Percentiles rank a stretch among this genome's conserved stretches.
Evolutionary conservation across 495 filamentous ascomycete species (phyloP).

Genomic region (Penicillium odoratum): DNA sequence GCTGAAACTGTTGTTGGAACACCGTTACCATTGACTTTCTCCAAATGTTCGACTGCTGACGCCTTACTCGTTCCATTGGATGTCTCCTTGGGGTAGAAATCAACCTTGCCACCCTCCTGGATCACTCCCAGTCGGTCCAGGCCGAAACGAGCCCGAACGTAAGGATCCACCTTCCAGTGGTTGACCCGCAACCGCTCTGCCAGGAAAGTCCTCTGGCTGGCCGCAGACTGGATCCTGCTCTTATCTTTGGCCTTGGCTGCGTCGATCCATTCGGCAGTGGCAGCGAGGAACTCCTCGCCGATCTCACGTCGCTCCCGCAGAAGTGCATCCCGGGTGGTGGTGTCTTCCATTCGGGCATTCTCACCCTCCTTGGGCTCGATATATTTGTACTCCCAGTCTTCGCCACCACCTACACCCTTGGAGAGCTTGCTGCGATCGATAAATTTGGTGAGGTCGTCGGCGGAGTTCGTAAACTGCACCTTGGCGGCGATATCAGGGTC

Average conservation of each 20-base stretch:
- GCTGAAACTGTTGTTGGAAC: slow-evolving; percentile 1
- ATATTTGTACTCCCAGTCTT: slow-evolving; percentile 79
- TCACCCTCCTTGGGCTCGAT: slow-evolving; percentile 72
- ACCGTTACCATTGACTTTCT: slow-evolving; percentile 16
- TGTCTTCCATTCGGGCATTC: slow-evolving; percentile 69
- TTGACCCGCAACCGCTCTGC: slow-evolving; percentile 63
- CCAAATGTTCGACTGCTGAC: slow-evolving; percentile 32
- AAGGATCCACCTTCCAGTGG: slow-evolving; percentile 82
- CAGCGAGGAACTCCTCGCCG: slow-evolving; percentile 65
- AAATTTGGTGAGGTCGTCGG: slow-evolving; percentile 73
- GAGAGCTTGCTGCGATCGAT: slow-evolving; percentile 67
- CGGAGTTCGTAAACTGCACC: slow-evolving; percentile 84
- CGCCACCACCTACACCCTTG: slow-evolving; percentile 76
- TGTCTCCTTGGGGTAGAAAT: slow-evolving; percentile 56
- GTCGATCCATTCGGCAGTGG: slow-evolving; percentile 68
- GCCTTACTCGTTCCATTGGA: slow-evolving; percentile 21
- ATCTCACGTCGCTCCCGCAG: slow-evolving; percentile 56
- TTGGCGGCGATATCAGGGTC: slow-evolving; percentile 94
- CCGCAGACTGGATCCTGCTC: slow-evolving; percentile 39
- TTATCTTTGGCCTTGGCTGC: slow-evolving; percentile 39
- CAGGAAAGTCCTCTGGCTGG: slow-evolving; percentile 58
- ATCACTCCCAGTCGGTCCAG: slow-evolving; percentile 74
- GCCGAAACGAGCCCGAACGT: slow-evolving; percentile 64
- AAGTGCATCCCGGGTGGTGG: slow-evolving; percentile 57
- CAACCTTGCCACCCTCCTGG: slow-evolving; percentile 57